phyloP scores from a whole-genome alignment of 805 yeast genomes.

The Cyberlindnera xylosilytica region DNA sequence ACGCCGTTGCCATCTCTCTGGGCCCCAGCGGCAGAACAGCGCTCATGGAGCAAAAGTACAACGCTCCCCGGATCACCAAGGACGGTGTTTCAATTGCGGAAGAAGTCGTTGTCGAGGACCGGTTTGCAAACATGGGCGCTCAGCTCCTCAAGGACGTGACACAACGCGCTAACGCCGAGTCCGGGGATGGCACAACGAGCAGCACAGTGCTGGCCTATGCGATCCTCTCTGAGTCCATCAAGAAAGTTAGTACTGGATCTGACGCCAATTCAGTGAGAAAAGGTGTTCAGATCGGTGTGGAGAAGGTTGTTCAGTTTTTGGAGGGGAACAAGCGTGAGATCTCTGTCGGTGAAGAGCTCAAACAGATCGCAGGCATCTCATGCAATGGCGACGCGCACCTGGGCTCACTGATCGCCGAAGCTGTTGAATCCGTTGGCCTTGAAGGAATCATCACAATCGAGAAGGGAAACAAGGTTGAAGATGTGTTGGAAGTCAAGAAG shows the following conservation, averaged over 20 bases:
- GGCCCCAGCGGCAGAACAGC: conserved; percentile 99
- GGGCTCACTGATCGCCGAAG: conserved; percentile 86
- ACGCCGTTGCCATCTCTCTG: conserved; percentile 92
- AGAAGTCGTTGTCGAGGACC: conserved; percentile 77
- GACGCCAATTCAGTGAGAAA: conserved; percentile 98
- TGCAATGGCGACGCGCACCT: conserved; percentile 95
- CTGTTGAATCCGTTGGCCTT: conserved; percentile 98
- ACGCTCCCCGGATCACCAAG: conserved; percentile 97
- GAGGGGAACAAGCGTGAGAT: conserved; percentile 87
- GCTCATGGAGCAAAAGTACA: conserved; percentile 92
- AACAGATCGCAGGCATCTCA: conserved; percentile 96
- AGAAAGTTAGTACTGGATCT: conserved; percentile 98
- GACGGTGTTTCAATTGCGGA: conserved; percentile 98
- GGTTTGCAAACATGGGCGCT: conserved; percentile 95
- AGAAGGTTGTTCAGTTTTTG: conserved; percentile 82
- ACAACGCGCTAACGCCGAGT: conserved; percentile 92
- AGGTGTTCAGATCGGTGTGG: conserved; percentile 96
- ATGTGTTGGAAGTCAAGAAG: conserved; percentile 93
- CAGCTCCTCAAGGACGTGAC: conserved; percentile 95
- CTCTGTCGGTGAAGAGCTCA: conserved; percentile 91
- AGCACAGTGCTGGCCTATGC: conserved; percentile 96
- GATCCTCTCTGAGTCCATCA: conserved; percentile 90
- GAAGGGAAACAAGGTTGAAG: conserved; percentile 96
- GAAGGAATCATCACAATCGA: conserved; percentile 98
- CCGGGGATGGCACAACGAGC: conserved; percentile 98